These are phyloP conservation scores for Stemphylium beticola DNA, from an alignment of 2,329 filamentous ascomycete genomes.

Conservation along the genomic window DNA sequence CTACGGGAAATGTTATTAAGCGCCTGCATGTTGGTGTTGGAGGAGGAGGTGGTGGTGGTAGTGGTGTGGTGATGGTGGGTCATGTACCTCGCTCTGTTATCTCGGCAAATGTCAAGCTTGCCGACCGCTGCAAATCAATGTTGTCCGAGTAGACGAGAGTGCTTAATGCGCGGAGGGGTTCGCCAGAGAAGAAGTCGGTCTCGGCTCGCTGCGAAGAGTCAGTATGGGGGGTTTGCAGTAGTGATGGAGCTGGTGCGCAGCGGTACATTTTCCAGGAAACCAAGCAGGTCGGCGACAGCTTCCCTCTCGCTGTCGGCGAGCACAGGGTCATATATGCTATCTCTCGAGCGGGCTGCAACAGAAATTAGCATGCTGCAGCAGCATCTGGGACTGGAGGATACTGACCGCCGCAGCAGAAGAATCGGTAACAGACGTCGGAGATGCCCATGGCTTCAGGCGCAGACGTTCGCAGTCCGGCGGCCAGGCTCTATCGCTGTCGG, in stretches of 20 bases:
- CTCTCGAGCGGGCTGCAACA: constrained; percentile 52
- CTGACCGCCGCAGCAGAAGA: constrained; percentile 49
- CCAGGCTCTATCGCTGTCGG: constrained; percentile 10
- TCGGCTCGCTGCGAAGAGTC: constrained; percentile 75
- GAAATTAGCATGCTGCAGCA: constrained; percentile 27
- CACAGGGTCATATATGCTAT: constrained; percentile 62
- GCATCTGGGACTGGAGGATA: constrained; percentile 3
- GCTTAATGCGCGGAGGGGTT: constrained; percentile 89
- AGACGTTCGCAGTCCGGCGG: constrained; percentile 32
- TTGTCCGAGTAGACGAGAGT: constrained; percentile 99
- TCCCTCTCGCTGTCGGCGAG: constrained; percentile 96
- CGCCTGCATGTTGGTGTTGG: not conserved
- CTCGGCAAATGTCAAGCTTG: constrained; percentile 97
- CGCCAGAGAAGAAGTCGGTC: constrained; percentile 97
- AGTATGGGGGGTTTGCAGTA: constrained; percentile 33
- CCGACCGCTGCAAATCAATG: constrained; percentile 95
- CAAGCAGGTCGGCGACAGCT: constrained; percentile 91
- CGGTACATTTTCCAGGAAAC: constrained; percentile 93
- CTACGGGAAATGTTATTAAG: constrained; percentile 56
- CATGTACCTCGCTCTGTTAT: constrained; percentile 92
- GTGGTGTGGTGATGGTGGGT: constrained; percentile 2
- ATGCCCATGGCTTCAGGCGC: constrained; percentile 42
- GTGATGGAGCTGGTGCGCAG: constrained; percentile 11
- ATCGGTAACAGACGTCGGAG: constrained; percentile 39
- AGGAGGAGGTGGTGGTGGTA: not conserved